A percentile compares a stretch with the other conserved stretches of the same genome.
These are phyloP conservation scores for Penicillium psychrofluorescens DNA, from an alignment of 495 filamentous ascomycete species.

Conservation along the genomic window DNA sequence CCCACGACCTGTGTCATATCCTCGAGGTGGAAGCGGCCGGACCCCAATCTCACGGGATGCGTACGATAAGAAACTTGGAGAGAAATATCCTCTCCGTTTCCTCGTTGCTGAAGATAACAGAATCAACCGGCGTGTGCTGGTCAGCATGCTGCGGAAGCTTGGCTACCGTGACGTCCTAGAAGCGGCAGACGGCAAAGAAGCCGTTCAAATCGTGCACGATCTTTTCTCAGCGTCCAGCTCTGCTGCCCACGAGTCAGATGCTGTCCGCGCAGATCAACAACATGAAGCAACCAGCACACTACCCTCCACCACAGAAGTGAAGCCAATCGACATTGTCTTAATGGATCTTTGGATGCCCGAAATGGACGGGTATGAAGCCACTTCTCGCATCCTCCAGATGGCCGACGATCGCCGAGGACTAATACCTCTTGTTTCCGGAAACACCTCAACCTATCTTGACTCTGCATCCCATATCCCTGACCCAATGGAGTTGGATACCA, in stretches of 20 bases:
- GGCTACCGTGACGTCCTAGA: slow-evolving; percentile 61
- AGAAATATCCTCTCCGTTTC: slow-evolving; percentile 57
- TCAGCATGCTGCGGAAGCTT: slow-evolving; percentile 62
- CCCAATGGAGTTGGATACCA: slow-evolving; percentile 18
- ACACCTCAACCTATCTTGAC: slow-evolving; percentile 1
- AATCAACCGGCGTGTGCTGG: slow-evolving; percentile 68
- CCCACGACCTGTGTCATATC: slow-evolving; percentile 14
- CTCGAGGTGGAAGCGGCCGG: slow-evolving; percentile 8
- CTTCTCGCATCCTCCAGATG: slow-evolving; percentile 55
- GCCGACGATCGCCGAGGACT: slow-evolving; percentile 27
- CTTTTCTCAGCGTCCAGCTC: slow-evolving; percentile 21
- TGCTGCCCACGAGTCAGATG: not conserved
- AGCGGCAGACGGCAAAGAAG: slow-evolving; percentile 67
- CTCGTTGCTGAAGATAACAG: slow-evolving; percentile 76
- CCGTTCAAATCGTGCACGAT: slow-evolving; percentile 56
- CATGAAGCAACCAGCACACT: slow-evolving; percentile 3
- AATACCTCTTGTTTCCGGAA: slow-evolving; percentile 1
- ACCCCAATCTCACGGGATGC: slow-evolving; percentile 18
- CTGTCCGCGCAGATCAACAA: not conserved
- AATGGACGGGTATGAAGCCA: slow-evolving; percentile 76
- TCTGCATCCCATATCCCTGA: slow-evolving; percentile 2
- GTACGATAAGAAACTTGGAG: slow-evolving; percentile 42
- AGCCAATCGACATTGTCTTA: slow-evolving; percentile 57
- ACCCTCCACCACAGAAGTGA: slow-evolving; percentile 16
- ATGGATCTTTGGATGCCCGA: slow-evolving; percentile 89